Evolutionary conservation across 495 filamentous ascomycete genomes (phyloP).

Genomic region (Aspergillus asperescens): DNA sequence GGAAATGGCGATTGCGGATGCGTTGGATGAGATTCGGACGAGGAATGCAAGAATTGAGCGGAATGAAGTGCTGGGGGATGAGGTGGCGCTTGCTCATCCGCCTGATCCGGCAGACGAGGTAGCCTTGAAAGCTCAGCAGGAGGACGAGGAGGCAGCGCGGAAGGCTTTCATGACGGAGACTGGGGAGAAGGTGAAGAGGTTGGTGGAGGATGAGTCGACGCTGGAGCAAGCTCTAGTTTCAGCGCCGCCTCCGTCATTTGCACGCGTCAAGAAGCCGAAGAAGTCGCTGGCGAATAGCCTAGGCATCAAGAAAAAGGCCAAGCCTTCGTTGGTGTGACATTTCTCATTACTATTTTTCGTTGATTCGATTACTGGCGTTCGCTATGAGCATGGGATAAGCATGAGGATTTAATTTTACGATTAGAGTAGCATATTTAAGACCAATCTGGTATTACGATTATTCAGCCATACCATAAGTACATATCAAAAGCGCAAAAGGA

Average conservation of each 20-base stretch:
- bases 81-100: slow-evolving; percentile 42
- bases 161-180: slow-evolving; percentile 67
- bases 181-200: slow-evolving; percentile 49
- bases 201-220: slow-evolving; percentile 39
- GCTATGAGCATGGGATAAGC: not conserved
- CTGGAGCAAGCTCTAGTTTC: slow-evolving; percentile 27
- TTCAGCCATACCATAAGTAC: slow-evolving; percentile 4
- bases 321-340: slow-evolving; percentile 41
- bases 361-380: slow-evolving; percentile 2
- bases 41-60: slow-evolving; percentile 83
- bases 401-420: not conserved
- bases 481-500: slow-evolving; percentile 11
- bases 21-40: slow-evolving; percentile 87
- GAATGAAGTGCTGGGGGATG: slow-evolving; percentile 52
- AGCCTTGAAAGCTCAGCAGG: slow-evolving; percentile 60
- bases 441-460: slow-evolving; percentile 8
- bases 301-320: slow-evolving; percentile 85
- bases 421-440: not conserved
- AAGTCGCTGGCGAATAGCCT: slow-evolving; percentile 65
- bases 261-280: slow-evolving; percentile 75
- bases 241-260: slow-evolving; percentile 59
- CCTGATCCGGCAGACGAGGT: slow-evolving; percentile 50
- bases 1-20: slow-evolving; percentile 96
- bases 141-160: slow-evolving; percentile 80
- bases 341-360: not conserved